These are phyloP conservation scores for Yamadazyma sp. DNA, from an alignment of 1,139 yeast genomes.

Conservation along the genomic window DNA sequence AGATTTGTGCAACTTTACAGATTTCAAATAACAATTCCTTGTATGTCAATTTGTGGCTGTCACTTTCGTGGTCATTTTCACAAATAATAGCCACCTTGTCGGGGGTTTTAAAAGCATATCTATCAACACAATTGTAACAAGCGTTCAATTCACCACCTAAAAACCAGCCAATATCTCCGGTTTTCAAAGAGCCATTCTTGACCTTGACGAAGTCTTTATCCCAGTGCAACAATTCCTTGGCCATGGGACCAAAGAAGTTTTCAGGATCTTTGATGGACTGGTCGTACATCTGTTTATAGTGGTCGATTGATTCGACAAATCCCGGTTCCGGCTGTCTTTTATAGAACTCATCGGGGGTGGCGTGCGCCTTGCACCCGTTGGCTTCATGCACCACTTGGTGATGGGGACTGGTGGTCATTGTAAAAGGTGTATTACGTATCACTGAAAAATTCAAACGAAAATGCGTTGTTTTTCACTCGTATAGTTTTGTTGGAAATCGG, in stretches of 20 bases:
- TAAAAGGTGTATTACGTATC: not conserved
- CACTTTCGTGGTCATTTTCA: conserved; percentile 92
- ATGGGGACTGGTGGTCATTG: conserved; percentile 10
- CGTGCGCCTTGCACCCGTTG: conserved; percentile 58
- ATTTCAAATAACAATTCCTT: conserved; percentile 87
- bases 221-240: conserved; percentile 80
- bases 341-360: conserved; percentile 74
- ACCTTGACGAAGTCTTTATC: conserved; percentile 78
- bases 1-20: conserved; percentile 83
- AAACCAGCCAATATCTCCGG: conserved; percentile 93
- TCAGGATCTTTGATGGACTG: conserved; percentile 82
- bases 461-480: conserved; percentile 3
- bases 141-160: conserved; percentile 93
- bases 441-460: conserved; percentile 1
- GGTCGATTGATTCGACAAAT: conserved; percentile 53
- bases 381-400: conserved; percentile 80
- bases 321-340: conserved; percentile 66
- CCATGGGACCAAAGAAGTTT: conserved; percentile 79
- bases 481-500: conserved; percentile 7
- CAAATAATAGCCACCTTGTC: conserved; percentile 86
- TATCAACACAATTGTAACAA: conserved; percentile 91
- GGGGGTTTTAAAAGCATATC: conserved; percentile 88
- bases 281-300: conserved; percentile 71
- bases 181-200: conserved; percentile 64
- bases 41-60: conserved; percentile 72